Conservation (phyloP, 2,329 filamentous ascomycete species). For the Coniochaeta sp. region DNA sequence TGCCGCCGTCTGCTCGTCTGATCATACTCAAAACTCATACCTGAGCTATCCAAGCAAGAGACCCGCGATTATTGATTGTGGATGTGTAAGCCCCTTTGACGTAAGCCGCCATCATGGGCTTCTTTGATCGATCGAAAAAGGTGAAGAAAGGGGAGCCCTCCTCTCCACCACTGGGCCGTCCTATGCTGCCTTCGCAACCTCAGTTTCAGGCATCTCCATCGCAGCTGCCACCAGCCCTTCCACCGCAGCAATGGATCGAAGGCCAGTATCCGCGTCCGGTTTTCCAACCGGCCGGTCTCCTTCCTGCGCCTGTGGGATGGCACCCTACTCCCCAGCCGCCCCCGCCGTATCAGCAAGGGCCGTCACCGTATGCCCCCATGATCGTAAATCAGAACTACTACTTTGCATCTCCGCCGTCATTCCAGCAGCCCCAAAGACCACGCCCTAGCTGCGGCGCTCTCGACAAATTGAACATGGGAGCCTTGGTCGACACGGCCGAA, state of each 20-base stretch:
- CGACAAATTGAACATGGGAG: constrained; percentile 28
- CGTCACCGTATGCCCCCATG: constrained; percentile 23
- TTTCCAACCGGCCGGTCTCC: constrained; percentile 18
- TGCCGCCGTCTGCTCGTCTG: background rate
- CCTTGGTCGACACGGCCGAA: constrained; percentile 34
- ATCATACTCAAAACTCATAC: background rate
- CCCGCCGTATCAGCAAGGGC: constrained; percentile 15
- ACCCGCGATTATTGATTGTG: background rate
- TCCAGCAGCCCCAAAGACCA: constrained; percentile 7
- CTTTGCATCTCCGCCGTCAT: constrained; percentile 18
- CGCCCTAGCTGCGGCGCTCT: constrained; percentile 15
- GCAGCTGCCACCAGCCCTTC: constrained; percentile 1
- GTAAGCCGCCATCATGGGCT: constrained; percentile 12
- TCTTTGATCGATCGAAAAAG: constrained; percentile 16
- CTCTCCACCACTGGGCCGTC: background rate
- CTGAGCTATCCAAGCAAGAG: background rate
- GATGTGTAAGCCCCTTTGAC: background rate
- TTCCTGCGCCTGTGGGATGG: constrained; percentile 17
- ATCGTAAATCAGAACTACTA: constrained; percentile 48
- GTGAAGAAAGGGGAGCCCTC: constrained; percentile 14
- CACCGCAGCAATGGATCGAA: constrained; percentile 1
- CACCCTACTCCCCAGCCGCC: constrained; percentile 8
- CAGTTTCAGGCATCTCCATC: constrained; percentile 3
- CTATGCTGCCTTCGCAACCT: constrained; percentile 3
- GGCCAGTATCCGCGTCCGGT: background rate